Evolutionary conservation across 805 yeast genomes (phyloP).

Genomic region (Wickerhamomyces tratensis): DNA sequence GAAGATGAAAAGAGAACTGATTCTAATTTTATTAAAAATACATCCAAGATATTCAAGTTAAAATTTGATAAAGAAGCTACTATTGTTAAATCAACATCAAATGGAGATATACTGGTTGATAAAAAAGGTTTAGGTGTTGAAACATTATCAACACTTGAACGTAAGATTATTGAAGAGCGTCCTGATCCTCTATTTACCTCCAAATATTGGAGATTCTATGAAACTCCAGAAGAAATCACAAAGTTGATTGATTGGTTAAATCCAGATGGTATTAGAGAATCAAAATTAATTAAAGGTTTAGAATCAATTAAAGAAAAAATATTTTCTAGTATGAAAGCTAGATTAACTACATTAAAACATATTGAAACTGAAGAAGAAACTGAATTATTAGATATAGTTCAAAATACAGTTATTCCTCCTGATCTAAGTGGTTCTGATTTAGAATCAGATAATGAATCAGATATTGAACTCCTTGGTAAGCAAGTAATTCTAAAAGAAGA

Average conservation of each 20-base stretch:
- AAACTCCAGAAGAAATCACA: slow-evolving; percentile 47
- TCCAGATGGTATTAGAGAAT: slow-evolving; percentile 68
- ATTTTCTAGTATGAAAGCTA: slow-evolving; percentile 42
- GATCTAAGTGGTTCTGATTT: slow-evolving; percentile 12
- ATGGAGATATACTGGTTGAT: slow-evolving; percentile 27
- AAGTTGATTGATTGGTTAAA: slow-evolving; percentile 56
- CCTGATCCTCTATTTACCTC: slow-evolving; percentile 44
- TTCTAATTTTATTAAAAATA: slow-evolving; percentile 10
- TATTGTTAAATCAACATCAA: slow-evolving; percentile 35
- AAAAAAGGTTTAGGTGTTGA: slow-evolving; percentile 25
- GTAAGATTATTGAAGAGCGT: slow-evolving; percentile 61
- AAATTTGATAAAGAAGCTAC: too few relatives aligned
- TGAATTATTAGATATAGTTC: slow-evolving; percentile 29
- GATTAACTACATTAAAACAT: slow-evolving; percentile 43
- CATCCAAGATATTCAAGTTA: too few relatives aligned
- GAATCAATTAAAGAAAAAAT: slow-evolving; percentile 41
- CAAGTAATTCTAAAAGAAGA: not conserved
- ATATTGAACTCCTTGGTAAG: not conserved
- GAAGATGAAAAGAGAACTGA: slow-evolving; percentile 17
- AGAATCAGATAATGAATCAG: slow-evolving; percentile 9
- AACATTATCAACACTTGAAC: slow-evolving; percentile 24
- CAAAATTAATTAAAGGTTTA: slow-evolving; percentile 53
- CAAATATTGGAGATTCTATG: slow-evolving; percentile 64
- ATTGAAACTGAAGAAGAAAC: slow-evolving; percentile 31
- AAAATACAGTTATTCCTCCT: slow-evolving; percentile 25